phyloP scores from a whole-genome alignment of 495 filamentous ascomycete species.

The Neurospora africana region DNA sequence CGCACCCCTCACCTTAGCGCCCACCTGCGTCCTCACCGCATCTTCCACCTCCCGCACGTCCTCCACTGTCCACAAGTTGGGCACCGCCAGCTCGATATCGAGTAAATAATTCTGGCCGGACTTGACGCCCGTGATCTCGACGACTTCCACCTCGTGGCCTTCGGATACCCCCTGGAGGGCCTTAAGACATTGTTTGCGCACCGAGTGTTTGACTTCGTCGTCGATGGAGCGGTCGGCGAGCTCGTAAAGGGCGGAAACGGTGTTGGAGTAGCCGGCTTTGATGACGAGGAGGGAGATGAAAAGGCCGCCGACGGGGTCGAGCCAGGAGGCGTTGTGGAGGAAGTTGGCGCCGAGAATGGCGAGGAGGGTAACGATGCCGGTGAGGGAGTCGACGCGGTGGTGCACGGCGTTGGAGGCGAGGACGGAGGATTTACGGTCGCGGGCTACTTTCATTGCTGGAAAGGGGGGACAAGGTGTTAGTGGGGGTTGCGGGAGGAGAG shows the following conservation, averaged over 20 bases:
- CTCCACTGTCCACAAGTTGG: slow-evolving; percentile 58
- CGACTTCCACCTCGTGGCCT: slow-evolving; percentile 44
- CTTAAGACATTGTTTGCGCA: slow-evolving; percentile 53
- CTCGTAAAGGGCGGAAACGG: slow-evolving; percentile 67
- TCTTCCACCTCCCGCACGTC: slow-evolving; percentile 61
- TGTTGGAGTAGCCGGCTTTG: slow-evolving; percentile 81
- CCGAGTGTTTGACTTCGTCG: slow-evolving; percentile 60
- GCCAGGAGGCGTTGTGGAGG: slow-evolving; percentile 71
- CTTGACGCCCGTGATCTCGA: slow-evolving; percentile 78
- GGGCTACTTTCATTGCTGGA: slow-evolving; percentile 90
- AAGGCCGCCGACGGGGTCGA: slow-evolving; percentile 90
- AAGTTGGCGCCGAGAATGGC: slow-evolving; percentile 86
- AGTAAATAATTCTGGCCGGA: slow-evolving; percentile 90
- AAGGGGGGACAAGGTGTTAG: slow-evolving; percentile 1
- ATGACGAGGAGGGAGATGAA: slow-evolving; percentile 88
- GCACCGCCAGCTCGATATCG: slow-evolving; percentile 74
- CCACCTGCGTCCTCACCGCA: slow-evolving; percentile 55
- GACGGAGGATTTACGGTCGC: slow-evolving; percentile 85
- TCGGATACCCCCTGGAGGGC: slow-evolving; percentile 40
- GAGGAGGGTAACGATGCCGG: slow-evolving; percentile 79
- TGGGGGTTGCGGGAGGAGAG: background rate
- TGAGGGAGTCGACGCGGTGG: slow-evolving; percentile 91
- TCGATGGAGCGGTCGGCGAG: slow-evolving; percentile 85
- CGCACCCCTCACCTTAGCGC: slow-evolving; percentile 67
- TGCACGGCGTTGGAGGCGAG: slow-evolving; percentile 95